phyloP scores from a whole-genome alignment of 371 early-diverging fungal genomes.

The Mortierella sp. region DNA sequence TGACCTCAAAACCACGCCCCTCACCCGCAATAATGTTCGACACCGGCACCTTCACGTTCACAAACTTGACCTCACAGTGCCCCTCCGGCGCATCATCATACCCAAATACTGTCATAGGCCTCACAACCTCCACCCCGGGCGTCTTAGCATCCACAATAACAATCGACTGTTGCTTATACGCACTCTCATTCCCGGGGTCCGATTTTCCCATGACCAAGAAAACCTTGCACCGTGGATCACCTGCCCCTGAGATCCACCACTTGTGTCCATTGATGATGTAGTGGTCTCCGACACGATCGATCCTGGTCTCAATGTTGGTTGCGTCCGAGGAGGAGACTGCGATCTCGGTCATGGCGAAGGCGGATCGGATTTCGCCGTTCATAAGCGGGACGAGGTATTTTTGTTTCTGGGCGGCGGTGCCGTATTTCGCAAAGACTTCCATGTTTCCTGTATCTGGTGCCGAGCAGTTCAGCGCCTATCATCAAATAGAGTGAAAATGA shows the following conservation, averaged over 20 bases:
- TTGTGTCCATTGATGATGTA: constrained; percentile 95
- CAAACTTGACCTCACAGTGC: constrained; percentile 94
- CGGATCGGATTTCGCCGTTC: constrained; percentile 93
- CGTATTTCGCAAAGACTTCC: constrained; percentile 98
- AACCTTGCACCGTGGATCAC: constrained; percentile 94
- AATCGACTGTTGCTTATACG: constrained; percentile 91
- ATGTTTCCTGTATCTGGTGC: constrained; percentile 99
- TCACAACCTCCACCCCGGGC: constrained; percentile 87
- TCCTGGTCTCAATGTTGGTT: constrained; percentile 92
- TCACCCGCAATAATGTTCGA: constrained; percentile 93
- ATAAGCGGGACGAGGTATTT: constrained; percentile 90
- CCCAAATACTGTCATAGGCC: constrained; percentile 93
- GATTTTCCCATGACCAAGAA: constrained; percentile 93
- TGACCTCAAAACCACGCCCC: constrained; percentile 97
- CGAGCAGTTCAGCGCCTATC: constrained; percentile 86
- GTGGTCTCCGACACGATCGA: constrained; percentile 74
- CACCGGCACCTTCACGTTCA: constrained; percentile 89
- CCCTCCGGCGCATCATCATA: constrained; percentile 97
- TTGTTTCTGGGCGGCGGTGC: constrained; percentile 86
- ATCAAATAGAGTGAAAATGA: neutral
- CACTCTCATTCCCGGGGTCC: constrained; percentile 75
- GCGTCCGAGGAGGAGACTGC: constrained; percentile 96
- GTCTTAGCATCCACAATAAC: constrained; percentile 92
- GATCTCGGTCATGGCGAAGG: constrained; percentile 98
- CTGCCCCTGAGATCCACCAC: constrained; percentile 98